phyloP scores from a whole-genome alignment of 75 land plant genomes.

The Picea glauca region DNA sequence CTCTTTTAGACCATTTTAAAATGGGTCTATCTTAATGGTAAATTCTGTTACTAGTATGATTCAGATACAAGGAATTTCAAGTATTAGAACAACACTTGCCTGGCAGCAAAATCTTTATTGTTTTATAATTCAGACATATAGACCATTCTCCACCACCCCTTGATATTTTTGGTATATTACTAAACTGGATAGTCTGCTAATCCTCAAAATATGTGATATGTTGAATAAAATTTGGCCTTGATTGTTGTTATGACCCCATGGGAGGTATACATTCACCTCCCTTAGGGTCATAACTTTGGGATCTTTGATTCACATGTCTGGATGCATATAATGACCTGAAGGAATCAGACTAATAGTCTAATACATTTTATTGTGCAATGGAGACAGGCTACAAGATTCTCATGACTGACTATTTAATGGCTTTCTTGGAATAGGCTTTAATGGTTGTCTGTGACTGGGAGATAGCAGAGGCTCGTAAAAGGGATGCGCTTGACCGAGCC shows the following conservation, averaged over 20 bases:
- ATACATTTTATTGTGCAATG: not conserved
- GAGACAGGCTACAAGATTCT: not conserved
- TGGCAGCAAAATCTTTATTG: not conserved
- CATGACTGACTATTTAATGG: not conserved
- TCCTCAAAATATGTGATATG: not conserved
- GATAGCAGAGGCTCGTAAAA: conserved; percentile 78
- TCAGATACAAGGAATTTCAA: not conserved
- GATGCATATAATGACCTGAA: not conserved
- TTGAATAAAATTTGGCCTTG: not conserved
- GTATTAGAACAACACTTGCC: not conserved
- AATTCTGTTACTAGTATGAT: not conserved
- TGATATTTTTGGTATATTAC: not conserved
- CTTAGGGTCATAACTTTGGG: not conserved
- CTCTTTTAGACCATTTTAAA: too few relatives aligned
- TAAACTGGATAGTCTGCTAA: not conserved
- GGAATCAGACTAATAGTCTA: not conserved
- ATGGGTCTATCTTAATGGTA: too few relatives aligned
- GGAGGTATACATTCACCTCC: too few relatives aligned
- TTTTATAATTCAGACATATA: not conserved
- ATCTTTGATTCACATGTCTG: not conserved
- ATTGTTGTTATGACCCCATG: not conserved
- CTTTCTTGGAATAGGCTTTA: conserved; percentile 60
- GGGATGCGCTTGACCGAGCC: conserved; percentile 93
- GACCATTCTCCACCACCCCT: not conserved
- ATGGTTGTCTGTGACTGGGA: conserved; percentile 97